Evolutionary conservation across 2,329 filamentous ascomycete species (phyloP).

Genomic region (Exophiala viscosa): DNA sequence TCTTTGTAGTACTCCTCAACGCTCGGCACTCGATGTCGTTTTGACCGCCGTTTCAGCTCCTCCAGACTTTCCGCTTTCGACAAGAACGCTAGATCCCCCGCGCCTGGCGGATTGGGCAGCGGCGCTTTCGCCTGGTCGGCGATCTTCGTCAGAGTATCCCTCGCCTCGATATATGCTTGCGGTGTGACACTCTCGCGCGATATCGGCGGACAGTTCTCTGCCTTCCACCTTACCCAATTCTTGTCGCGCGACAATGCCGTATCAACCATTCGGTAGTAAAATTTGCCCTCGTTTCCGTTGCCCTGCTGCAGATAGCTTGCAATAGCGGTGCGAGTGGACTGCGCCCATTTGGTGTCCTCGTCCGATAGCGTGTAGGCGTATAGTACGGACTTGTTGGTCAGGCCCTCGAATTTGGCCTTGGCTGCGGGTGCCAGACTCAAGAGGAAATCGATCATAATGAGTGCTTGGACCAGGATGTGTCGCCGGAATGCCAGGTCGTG

Average conservation of each 20-base stretch:
- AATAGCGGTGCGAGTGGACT: conserved; percentile 71
- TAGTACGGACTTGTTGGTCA: conserved; percentile 82
- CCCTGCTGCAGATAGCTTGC: conserved; percentile 69
- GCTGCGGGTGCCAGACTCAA: conserved; percentile 80
- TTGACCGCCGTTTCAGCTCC: conserved; percentile 61
- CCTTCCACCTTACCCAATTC: conserved; percentile 99
- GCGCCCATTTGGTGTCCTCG: conserved; percentile 84
- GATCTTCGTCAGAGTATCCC: conserved; percentile 60
- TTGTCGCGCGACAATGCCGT: conserved; percentile 93
- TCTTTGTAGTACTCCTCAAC: conserved; percentile 67
- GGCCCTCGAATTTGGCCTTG: conserved; percentile 70
- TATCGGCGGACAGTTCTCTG: conserved; percentile 86
- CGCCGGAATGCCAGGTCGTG: conserved; percentile 91
- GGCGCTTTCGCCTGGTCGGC: conserved; percentile 70
- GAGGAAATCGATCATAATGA: conserved; percentile 92
- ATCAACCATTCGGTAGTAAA: conserved; percentile 95
- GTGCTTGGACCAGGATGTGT: conserved; percentile 88
- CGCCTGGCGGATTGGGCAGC: conserved; percentile 61
- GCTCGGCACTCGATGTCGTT: conserved; percentile 66
- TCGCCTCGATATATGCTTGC: conserved; percentile 66
- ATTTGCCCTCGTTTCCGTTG: conserved; percentile 71
- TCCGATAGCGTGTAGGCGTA: conserved; percentile 74
- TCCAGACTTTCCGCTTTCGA: conserved; percentile 65
- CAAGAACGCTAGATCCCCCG: conserved; percentile 75
- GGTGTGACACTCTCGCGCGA: conserved; percentile 68